Conservation (phyloP, 2,329 filamentous ascomycete species). For the Nectriaceae sp. region DNA sequence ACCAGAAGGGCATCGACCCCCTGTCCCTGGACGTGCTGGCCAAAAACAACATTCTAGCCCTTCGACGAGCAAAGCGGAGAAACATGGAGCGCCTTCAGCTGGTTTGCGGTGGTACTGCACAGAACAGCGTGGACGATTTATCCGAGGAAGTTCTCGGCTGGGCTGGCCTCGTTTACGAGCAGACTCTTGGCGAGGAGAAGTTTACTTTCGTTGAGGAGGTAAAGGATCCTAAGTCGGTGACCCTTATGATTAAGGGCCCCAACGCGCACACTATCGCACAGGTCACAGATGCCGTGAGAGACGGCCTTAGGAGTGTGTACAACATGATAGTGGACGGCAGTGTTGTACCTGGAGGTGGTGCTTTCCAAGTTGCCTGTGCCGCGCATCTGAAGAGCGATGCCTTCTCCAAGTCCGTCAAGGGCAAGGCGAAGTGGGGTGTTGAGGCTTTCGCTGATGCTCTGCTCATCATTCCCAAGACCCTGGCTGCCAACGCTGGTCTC, state of each 20-base stretch:
- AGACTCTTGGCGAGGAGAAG: constrained; percentile 97
- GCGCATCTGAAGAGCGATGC: constrained; percentile 82
- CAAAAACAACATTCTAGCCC: constrained; percentile 96
- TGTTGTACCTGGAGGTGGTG: constrained; percentile 90
- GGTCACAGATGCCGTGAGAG: constrained; percentile 93
- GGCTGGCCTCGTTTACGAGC: constrained; percentile 96
- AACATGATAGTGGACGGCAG: constrained; percentile 99
- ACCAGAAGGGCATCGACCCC: constrained; percentile 99
- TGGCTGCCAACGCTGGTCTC: constrained; percentile 93
- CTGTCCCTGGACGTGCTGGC: constrained; percentile 93
- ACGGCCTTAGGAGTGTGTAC: constrained; percentile 94
- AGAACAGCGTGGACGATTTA: constrained; percentile 96
- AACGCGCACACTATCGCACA: constrained; percentile 96
- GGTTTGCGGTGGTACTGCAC: constrained; percentile 84
- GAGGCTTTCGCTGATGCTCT: constrained; percentile 93
- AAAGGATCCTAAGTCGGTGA: constrained; percentile 98
- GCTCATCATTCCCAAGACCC: constrained; percentile 93
- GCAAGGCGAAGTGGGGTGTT: constrained; percentile 96
- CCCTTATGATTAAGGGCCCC: constrained; percentile 95
- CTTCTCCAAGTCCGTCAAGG: constrained; percentile 90
- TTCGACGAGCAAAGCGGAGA: constrained; percentile 91
- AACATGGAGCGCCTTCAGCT: constrained; percentile 99
- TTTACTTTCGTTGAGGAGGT: constrained; percentile 99
- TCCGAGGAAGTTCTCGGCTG: constrained; percentile 87
- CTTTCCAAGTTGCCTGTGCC: constrained; percentile 94